Percentiles rank a stretch among this genome's conserved stretches.
These are phyloP conservation scores for Heracleum sosnowskyi DNA, from an alignment of 129 eudicot genomes.

Conservation along the genomic window DNA sequence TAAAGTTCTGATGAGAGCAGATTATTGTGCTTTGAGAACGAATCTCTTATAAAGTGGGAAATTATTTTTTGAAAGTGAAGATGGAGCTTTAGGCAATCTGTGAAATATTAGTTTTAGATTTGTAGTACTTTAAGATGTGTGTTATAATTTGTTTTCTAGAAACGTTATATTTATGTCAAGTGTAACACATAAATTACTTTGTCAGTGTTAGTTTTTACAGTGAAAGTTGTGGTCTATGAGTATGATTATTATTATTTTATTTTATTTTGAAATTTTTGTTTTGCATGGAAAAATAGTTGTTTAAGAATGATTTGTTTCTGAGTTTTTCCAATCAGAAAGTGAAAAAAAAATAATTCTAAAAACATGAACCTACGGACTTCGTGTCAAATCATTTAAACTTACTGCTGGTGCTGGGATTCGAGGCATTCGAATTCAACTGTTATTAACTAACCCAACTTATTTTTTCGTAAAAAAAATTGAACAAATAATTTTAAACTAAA, in stretches of 20 bases:
- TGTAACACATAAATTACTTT: neutral
- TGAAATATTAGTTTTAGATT: neutral
- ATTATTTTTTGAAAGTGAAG: neutral
- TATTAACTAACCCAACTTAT: no score
- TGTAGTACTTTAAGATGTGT: neutral
- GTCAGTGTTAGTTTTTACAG: neutral
- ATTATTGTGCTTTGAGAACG: neutral
- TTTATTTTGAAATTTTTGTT: no score
- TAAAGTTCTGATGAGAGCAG: neutral
- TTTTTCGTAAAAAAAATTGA: no score
- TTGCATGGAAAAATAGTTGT: no score
- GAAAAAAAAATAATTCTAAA: no score
- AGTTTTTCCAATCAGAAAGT: no score
- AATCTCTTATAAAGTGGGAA: neutral
- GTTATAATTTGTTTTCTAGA: neutral
- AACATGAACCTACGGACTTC: no score
- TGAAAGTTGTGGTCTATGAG: neutral
- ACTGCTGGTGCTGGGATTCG: conserved; percentile 18
- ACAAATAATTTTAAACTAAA: no score
- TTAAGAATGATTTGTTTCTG: no score
- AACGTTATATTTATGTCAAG: neutral
- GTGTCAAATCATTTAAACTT: neutral
- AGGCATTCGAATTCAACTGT: no score
- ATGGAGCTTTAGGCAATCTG: neutral
- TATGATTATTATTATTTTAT: no score